phyloP scores from a whole-genome alignment of 441 rosid genomes.

The Erodium trifolium region DNA sequence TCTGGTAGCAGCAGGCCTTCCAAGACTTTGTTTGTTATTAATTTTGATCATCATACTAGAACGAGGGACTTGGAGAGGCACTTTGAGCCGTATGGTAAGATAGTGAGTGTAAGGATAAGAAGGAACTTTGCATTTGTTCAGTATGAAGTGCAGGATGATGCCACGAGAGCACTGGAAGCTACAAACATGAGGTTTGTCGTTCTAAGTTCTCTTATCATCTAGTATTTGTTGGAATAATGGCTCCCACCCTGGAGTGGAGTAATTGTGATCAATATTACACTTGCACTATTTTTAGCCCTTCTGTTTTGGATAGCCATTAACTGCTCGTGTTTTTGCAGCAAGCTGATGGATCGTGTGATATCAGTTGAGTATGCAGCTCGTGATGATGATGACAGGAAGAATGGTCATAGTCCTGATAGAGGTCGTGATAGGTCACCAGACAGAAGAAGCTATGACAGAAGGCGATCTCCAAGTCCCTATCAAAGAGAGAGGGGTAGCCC shows the following conservation, averaged over 20 bases:
- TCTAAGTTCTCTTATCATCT: neutral
- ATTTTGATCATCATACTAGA: constrained; percentile 78
- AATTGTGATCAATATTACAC: too few species aligned
- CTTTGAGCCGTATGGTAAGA: constrained; percentile 85
- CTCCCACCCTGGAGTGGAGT: too few species aligned
- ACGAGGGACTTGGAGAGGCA: constrained; percentile 25
- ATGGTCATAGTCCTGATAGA: constrained; percentile 70
- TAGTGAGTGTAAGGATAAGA: constrained; percentile 73
- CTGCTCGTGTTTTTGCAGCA: constrained; percentile 38
- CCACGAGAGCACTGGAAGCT: constrained; percentile 76
- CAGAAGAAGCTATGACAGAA: constrained; percentile 41
- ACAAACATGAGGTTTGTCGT: constrained; percentile 61
- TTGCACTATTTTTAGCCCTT: too few species aligned
- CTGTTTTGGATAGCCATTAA: too few species aligned
- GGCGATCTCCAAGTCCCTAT: constrained; percentile 73
- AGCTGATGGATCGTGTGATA: constrained; percentile 78
- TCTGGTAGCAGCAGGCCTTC: constrained; percentile 62
- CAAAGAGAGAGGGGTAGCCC: constrained; percentile 81
- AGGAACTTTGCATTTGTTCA: constrained; percentile 95
- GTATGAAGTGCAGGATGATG: constrained; percentile 80
- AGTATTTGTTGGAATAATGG: too few species aligned
- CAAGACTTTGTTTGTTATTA: constrained; percentile 87
- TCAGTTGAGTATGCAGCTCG: constrained; percentile 86
- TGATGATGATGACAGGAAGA: constrained; percentile 57
- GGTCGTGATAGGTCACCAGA: constrained; percentile 65